Evolutionary conservation across 768 basidiomycete genomes (phyloP).

Genomic region (Zangia roseola): DNA sequence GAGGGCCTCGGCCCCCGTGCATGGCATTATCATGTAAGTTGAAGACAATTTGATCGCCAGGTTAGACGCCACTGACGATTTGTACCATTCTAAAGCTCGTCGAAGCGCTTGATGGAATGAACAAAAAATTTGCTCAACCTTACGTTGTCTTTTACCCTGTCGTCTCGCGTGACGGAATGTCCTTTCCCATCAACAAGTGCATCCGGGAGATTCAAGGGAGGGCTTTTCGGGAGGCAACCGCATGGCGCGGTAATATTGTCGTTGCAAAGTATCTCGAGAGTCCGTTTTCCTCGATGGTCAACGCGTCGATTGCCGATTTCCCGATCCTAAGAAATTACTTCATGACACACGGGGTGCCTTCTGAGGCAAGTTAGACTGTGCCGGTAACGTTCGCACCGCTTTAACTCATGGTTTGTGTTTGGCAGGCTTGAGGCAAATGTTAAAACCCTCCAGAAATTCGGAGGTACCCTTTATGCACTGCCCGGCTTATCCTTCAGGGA

Average conservation of each 20-base stretch:
- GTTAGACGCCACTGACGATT: slow-evolving; percentile 19
- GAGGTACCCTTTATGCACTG: not conserved
- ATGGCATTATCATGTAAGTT: slow-evolving; percentile 70
- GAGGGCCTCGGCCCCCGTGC: slow-evolving; percentile 65
- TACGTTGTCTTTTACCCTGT: slow-evolving; percentile 81
- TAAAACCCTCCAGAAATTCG: slow-evolving; percentile 6
- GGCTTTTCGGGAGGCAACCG: slow-evolving; percentile 55
- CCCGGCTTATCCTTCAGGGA: slow-evolving; percentile 17
- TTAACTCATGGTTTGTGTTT: slow-evolving; percentile 22
- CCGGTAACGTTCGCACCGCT: slow-evolving; percentile 10
- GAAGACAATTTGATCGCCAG: slow-evolving; percentile 9
- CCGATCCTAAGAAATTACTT: slow-evolving; percentile 81
- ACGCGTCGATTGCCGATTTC: slow-evolving; percentile 83
- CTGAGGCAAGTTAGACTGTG: slow-evolving; percentile 34
- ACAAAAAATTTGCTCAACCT: slow-evolving; percentile 70
- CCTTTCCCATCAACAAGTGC: slow-evolving; percentile 77
- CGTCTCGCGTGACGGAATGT: slow-evolving; percentile 75
- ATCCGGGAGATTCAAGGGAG: slow-evolving; percentile 72
- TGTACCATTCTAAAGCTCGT: slow-evolving; percentile 47
- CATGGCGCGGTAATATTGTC: slow-evolving; percentile 82
- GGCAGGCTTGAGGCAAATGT: slow-evolving; percentile 27
- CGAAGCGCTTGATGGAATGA: slow-evolving; percentile 79
- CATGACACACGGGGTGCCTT: slow-evolving; percentile 58
- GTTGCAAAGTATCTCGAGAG: slow-evolving; percentile 64
- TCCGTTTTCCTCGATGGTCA: slow-evolving; percentile 52